phyloP scores from a whole-genome alignment of 1,284 basidiomycete genomes.

The Polyporus tsugae region DNA sequence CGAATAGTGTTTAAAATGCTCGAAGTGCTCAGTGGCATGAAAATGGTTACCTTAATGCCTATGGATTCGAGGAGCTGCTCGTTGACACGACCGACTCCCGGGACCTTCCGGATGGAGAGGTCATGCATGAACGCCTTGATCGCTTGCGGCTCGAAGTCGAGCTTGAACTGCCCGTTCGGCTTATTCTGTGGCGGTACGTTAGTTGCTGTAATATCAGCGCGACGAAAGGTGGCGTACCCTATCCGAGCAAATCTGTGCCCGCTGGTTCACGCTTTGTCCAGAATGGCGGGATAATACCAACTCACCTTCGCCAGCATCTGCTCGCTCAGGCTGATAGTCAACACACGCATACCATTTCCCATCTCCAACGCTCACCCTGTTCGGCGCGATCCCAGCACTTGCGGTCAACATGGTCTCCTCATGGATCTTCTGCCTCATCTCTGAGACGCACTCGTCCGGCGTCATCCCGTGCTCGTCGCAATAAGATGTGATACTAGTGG shows the following conservation, averaged over 20 bases:
- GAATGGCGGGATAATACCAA: neutral
- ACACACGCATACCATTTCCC: constrained; percentile 14
- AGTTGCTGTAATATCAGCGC: neutral
- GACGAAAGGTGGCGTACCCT: constrained; percentile 54
- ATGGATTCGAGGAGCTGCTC: constrained; percentile 88
- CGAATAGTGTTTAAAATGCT: neutral
- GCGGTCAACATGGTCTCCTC: constrained; percentile 88
- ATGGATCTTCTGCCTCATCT: constrained; percentile 78
- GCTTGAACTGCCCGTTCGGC: constrained; percentile 89
- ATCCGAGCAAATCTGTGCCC: constrained; percentile 88
- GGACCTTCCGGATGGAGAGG: constrained; percentile 84
- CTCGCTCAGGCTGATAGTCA: constrained; percentile 18
- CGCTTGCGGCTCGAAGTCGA: constrained; percentile 70
- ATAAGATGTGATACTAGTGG: constrained; percentile 76
- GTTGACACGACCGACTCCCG: constrained; percentile 88
- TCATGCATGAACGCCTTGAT: constrained; percentile 80
- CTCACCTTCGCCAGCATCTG: constrained; percentile 44
- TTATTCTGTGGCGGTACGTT: constrained; percentile 71
- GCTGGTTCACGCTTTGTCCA: neutral
- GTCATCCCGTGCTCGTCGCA: constrained; percentile 72
- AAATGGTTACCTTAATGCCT: constrained; percentile 73
- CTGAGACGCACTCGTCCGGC: constrained; percentile 78
- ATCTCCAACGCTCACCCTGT: constrained; percentile 62
- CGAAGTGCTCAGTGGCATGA: neutral
- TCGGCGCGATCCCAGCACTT: constrained; percentile 93